Evolutionary conservation across 2,329 filamentous ascomycete species (phyloP).

Genomic region (Ceratocystis cacaofunesta): DNA sequence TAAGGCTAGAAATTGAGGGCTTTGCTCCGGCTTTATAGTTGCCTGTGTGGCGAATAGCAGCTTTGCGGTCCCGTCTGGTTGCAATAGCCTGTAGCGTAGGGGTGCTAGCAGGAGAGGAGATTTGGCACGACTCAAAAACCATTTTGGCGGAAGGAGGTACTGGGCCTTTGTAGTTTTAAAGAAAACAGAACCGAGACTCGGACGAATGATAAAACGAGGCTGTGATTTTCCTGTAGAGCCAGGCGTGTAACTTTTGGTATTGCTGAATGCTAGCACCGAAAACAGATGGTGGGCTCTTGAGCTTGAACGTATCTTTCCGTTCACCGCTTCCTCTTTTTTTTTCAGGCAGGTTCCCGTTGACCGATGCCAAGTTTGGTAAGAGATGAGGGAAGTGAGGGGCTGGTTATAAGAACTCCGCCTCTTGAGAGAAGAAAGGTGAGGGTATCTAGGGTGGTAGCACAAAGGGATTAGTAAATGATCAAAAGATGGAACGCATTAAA

Average conservation of each 20-base stretch:
- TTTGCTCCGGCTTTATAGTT: background rate
- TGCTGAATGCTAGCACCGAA: background rate
- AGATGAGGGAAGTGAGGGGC: background rate
- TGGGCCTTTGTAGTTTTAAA: slow-evolving; percentile 1
- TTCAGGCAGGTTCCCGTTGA: slow-evolving; percentile 1
- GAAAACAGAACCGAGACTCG: background rate
- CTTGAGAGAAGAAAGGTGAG: too few species aligned
- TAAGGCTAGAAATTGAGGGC: background rate
- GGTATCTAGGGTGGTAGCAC: background rate
- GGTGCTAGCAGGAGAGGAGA: background rate
- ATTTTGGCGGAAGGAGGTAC: background rate
- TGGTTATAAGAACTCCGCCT: background rate
- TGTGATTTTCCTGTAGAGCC: too few species aligned
- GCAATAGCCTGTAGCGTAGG: background rate
- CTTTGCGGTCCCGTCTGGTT: slow-evolving; percentile 9
- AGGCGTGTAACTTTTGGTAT: background rate
- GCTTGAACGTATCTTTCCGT: background rate
- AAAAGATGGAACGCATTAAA: background rate
- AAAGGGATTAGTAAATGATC: background rate
- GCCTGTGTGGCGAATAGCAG: background rate
- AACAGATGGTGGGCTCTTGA: background rate
- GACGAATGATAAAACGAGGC: too few species aligned
- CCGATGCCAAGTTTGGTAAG: background rate
- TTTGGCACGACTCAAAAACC: background rate
- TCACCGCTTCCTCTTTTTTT: slow-evolving; percentile 6